Evolutionary conservation across 2,329 filamentous ascomycete species (phyloP).

Genomic region (Trichophyton rubrum): DNA sequence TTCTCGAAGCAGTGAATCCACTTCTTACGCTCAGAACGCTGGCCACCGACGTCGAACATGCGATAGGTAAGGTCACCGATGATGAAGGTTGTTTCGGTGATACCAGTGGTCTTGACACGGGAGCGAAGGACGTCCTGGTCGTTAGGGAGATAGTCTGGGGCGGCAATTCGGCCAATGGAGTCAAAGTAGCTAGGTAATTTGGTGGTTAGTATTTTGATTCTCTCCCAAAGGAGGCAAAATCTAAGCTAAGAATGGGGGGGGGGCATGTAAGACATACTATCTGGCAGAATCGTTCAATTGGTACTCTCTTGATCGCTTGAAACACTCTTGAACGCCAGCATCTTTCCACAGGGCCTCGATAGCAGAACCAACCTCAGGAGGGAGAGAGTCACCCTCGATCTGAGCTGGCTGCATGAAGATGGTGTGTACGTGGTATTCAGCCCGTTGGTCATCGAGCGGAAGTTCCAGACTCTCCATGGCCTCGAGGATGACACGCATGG

Average conservation of each 20-base stretch:
- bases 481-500: constrained; percentile 58
- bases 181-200: constrained; percentile 66
- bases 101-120: constrained; percentile 95
- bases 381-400: constrained; percentile 87
- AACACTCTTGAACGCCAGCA: constrained; percentile 82
- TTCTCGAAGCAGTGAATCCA: constrained; percentile 99
- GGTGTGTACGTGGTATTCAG: constrained; percentile 95
- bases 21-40: constrained; percentile 94
- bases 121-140: constrained; percentile 91
- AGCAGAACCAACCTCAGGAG: constrained; percentile 85
- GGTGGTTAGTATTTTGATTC: not conserved
- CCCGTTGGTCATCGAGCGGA: constrained; percentile 77
- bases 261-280: constrained; percentile 52
- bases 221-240: not conserved
- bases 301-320: constrained; percentile 90
- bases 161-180: constrained; percentile 79
- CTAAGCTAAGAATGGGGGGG: no score
- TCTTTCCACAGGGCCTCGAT: constrained; percentile 92
- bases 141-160: constrained; percentile 85
- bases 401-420: constrained; percentile 98
- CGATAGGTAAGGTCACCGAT: constrained; percentile 89
- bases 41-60: constrained; percentile 95
- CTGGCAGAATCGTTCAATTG: constrained; percentile 91
- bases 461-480: constrained; percentile 59
- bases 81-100: constrained; percentile 92